Evolutionary conservation across 1,284 basidiomycete species (phyloP).

Genomic region (Cerioporus squamosus): DNA sequence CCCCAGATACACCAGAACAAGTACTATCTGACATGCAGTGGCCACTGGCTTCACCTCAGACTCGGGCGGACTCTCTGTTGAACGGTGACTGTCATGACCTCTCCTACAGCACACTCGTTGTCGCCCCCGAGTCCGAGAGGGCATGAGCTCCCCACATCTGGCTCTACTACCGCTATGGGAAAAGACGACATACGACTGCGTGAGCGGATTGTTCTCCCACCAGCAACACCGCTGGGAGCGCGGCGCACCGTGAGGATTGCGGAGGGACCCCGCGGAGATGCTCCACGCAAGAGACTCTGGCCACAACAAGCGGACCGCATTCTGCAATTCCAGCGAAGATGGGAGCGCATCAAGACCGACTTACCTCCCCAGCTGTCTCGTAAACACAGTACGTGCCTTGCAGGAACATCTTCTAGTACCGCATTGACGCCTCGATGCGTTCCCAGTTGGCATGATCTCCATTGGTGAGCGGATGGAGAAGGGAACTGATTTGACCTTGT

Average conservation of each 20-base stretch:
- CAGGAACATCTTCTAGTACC: not conserved
- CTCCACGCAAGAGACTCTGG: conserved; percentile 14
- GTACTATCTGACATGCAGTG: too few relatives aligned
- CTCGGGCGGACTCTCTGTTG: too few relatives aligned
- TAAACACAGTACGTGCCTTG: conserved; percentile 29
- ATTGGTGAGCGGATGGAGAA: conserved; percentile 22
- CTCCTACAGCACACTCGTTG: too few relatives aligned
- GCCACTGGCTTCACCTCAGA: too few relatives aligned
- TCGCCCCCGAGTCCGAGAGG: too few relatives aligned
- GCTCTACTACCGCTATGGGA: too few relatives aligned
- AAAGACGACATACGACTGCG: too few relatives aligned
- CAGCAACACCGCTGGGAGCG: too few relatives aligned
- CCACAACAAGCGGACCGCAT: conserved; percentile 28
- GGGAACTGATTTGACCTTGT: not conserved
- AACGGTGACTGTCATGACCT: too few relatives aligned
- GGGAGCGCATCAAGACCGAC: conserved; percentile 35
- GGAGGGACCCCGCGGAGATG: conserved; percentile 3
- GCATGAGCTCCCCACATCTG: too few relatives aligned
- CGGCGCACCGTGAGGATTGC: not conserved
- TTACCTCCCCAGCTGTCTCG: conserved; percentile 35
- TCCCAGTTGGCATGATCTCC: conserved; percentile 37
- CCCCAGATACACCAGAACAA: too few relatives aligned
- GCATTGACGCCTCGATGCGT: not conserved
- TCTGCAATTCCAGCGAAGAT: conserved; percentile 29
- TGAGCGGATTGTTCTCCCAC: not conserved